These are phyloP conservation scores for Podospora conica DNA, from an alignment of 495 filamentous ascomycete species.

Conservation along the genomic window DNA sequence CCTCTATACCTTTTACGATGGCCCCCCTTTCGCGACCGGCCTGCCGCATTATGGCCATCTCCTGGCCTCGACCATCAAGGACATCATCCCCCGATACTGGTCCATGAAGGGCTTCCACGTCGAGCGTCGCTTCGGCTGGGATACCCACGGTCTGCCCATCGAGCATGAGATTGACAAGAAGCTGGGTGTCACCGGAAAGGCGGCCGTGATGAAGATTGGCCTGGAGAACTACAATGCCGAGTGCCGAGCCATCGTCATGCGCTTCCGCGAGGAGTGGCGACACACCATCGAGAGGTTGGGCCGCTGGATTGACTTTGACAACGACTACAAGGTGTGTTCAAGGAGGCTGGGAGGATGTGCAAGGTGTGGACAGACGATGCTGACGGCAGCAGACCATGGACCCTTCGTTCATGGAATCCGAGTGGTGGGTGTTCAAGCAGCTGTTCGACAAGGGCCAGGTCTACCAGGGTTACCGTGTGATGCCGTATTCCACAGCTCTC, in stretches of 20 bases:
- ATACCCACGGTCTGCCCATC: conserved; percentile 93
- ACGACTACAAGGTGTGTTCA: conserved; percentile 81
- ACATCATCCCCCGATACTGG: conserved; percentile 96
- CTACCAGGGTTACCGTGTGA: conserved; percentile 83
- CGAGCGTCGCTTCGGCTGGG: conserved; percentile 65
- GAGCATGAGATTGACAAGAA: conserved; percentile 99
- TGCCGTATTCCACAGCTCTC: conserved; percentile 91
- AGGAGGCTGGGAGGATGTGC: not conserved
- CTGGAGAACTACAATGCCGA: conserved; percentile 90
- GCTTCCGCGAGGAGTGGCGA: conserved; percentile 84
- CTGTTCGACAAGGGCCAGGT: conserved; percentile 83
- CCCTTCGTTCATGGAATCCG: conserved; percentile 87
- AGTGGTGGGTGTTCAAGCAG: conserved; percentile 96
- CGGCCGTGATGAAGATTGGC: conserved; percentile 81
- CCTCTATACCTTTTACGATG: conserved; percentile 80
- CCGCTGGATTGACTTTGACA: conserved; percentile 98
- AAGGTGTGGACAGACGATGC: not conserved
- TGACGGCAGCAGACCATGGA: conserved; percentile 69
- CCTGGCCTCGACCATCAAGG: conserved; percentile 93
- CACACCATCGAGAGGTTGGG: conserved; percentile 83
- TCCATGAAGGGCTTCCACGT: conserved; percentile 95
- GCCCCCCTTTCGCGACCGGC: conserved; percentile 51
- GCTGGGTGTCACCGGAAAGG: conserved; percentile 79
- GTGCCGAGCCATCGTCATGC: conserved; percentile 92
- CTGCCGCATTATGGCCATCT: conserved; percentile 97